Evolutionary conservation across 495 filamentous ascomycete species (phyloP).

Genomic region (Lophium mytilinum): DNA sequence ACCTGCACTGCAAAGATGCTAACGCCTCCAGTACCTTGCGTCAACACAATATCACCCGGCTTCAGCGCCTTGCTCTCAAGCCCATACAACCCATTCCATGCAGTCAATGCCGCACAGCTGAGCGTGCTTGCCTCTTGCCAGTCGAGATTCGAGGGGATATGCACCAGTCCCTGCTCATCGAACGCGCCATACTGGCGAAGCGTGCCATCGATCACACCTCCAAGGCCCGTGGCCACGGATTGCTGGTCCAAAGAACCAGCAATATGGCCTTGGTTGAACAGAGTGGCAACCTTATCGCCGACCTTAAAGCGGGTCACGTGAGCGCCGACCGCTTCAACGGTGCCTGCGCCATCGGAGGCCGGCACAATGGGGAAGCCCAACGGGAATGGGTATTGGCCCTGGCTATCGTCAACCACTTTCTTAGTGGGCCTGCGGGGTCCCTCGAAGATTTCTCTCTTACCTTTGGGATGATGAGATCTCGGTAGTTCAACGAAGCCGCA

Average conservation of each 20-base stretch:
- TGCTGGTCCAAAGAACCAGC: slow-evolving; percentile 45
- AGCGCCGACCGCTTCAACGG: slow-evolving; percentile 58
- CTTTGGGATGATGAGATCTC: slow-evolving; percentile 69
- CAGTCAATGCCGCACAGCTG: slow-evolving; percentile 65
- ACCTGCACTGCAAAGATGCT: slow-evolving; percentile 69
- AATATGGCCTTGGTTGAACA: slow-evolving; percentile 75
- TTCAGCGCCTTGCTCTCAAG: slow-evolving; percentile 48
- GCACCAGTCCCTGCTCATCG: slow-evolving; percentile 60
- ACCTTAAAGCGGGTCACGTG: slow-evolving; percentile 59
- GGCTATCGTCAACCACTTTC: neutral
- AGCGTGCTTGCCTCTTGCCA: slow-evolving; percentile 59
- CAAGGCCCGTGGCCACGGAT: slow-evolving; percentile 50
- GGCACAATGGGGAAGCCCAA: slow-evolving; percentile 52
- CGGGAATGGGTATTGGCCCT: slow-evolving; percentile 64
- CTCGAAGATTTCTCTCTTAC: slow-evolving; percentile 28
- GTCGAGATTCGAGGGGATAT: slow-evolving; percentile 53
- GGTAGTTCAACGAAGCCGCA: slow-evolving; percentile 73
- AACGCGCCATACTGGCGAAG: slow-evolving; percentile 66
- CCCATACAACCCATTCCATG: slow-evolving; percentile 78
- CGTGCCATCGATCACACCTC: slow-evolving; percentile 62
- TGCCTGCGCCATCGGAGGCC: slow-evolving; percentile 71
- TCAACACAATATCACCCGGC: slow-evolving; percentile 63
- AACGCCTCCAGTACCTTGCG: slow-evolving; percentile 78
- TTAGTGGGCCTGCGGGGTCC: neutral
- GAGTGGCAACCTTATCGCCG: slow-evolving; percentile 64